phyloP scores from a whole-genome alignment of 306 rosid genomes.

The Erythrophleum fordii region DNA sequence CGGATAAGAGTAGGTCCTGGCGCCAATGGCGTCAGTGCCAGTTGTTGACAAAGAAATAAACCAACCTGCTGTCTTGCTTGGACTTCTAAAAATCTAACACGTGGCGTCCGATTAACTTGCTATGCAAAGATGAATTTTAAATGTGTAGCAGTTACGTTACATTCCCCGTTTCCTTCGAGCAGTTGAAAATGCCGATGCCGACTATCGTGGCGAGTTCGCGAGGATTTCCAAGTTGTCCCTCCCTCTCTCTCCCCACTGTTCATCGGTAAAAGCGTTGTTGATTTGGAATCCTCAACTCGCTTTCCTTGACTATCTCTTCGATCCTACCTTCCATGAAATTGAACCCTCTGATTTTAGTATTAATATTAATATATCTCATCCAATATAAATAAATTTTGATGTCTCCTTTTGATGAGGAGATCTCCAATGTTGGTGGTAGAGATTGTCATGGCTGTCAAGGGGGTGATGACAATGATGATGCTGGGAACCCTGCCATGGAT shows the following conservation, averaged over 20 bases:
- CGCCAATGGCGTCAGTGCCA: background rate
- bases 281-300: slow-evolving; percentile 22
- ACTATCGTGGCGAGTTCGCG: slow-evolving; percentile 12
- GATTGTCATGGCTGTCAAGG: slow-evolving; percentile 35
- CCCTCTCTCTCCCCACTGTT: slow-evolving; percentile 14
- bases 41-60: background rate
- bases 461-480: slow-evolving; percentile 39
- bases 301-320: background rate
- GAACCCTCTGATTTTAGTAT: background rate
- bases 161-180: background rate
- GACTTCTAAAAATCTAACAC: background rate
- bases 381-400: slow-evolving; percentile 35
- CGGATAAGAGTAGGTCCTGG: too few species aligned
- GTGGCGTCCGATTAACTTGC: background rate
- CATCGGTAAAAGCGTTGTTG: background rate
- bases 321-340: slow-evolving; percentile 16
- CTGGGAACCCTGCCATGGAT: slow-evolving; percentile 5
- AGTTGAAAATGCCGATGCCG: background rate
- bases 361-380: background rate
- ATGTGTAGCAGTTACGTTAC: background rate
- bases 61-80: background rate
- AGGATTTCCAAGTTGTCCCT: background rate
- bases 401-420: slow-evolving; percentile 61
- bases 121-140: slow-evolving; percentile 6
- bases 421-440: slow-evolving; percentile 41